Conservation (phyloP, 352 stramenopile species). For the Proteromonas lacertae region DNA sequence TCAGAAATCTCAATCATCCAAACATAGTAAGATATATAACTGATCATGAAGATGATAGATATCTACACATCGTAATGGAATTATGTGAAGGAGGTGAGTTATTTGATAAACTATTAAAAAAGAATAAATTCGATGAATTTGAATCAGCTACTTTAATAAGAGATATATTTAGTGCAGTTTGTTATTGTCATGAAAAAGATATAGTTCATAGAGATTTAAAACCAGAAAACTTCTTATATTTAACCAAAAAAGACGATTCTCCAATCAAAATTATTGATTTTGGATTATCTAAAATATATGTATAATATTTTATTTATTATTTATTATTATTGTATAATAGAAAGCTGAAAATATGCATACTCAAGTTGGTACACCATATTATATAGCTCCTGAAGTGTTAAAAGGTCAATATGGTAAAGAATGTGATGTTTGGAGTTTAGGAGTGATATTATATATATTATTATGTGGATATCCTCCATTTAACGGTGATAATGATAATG, state of each 20-base stretch:
- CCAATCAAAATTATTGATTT: constrained; percentile 38
- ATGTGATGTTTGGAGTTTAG: no score
- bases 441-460: no score
- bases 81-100: constrained; percentile 44
- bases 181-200: constrained; percentile 28
- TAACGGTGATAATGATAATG: no score
- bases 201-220: constrained; percentile 22
- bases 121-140: constrained; percentile 48
- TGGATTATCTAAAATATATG: no score
- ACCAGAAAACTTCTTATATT: constrained; percentile 30
- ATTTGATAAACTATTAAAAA: constrained; percentile 42
- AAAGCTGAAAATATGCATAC: no score
- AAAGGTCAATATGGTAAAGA: no score
- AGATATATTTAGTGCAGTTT: constrained; percentile 18
- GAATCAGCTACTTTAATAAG: constrained; percentile 31
- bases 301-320: no score
- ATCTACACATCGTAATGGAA: constrained; percentile 54
- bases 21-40: constrained; percentile 92
- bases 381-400: no score
- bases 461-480: no score
- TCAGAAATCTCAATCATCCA: constrained; percentile 34
- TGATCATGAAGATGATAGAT: constrained; percentile 77
- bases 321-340: no score
- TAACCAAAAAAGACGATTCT: constrained; percentile 18
- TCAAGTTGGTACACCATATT: no score